Percentiles rank a stretch among this genome's conserved stretches.
phyloP scores from a whole-genome alignment of 2,329 filamentous ascomycete species.

The Lasiodiplodia citricola region DNA sequence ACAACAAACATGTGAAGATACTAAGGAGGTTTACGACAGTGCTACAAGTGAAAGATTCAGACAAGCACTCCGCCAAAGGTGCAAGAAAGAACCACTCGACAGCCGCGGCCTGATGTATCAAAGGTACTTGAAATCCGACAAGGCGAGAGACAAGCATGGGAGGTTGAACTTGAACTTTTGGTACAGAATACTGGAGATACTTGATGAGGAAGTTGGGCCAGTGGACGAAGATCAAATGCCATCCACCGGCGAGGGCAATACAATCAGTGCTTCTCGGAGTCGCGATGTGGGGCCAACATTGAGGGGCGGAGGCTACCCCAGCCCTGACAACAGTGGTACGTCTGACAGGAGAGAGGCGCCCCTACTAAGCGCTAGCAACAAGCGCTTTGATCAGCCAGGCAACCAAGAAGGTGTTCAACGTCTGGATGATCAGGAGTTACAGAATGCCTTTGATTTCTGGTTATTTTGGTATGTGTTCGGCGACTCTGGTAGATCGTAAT shows the following conservation, averaged over 20 bases:
- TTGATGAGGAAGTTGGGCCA: not conserved
- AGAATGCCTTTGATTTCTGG: not conserved
- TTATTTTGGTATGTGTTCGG: not conserved
- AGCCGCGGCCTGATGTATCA: not conserved
- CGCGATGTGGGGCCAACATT: not conserved
- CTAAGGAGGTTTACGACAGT: not conserved
- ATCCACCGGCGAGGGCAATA: not conserved
- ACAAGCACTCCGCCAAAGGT: not conserved
- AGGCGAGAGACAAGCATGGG: not conserved
- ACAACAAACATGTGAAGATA: not conserved
- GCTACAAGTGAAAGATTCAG: not conserved
- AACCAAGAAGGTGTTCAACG: not conserved
- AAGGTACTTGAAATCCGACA: not conserved
- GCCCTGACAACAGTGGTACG: not conserved
- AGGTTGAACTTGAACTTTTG: not conserved
- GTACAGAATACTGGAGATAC: not conserved
- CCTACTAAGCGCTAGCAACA: not conserved
- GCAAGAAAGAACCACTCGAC: not conserved
- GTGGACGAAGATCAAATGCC: not conserved
- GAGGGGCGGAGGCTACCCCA: not conserved
- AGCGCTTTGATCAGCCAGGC: not conserved
- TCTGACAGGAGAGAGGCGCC: not conserved
- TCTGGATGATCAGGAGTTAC: not conserved
- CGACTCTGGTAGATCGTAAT: not conserved
- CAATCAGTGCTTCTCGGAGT: not conserved